Percentiles rank a stretch among this genome's conserved stretches.
These are phyloP conservation scores for Artemisia annua DNA, from an alignment of 129 eudicot species.

Conservation along the genomic window DNA sequence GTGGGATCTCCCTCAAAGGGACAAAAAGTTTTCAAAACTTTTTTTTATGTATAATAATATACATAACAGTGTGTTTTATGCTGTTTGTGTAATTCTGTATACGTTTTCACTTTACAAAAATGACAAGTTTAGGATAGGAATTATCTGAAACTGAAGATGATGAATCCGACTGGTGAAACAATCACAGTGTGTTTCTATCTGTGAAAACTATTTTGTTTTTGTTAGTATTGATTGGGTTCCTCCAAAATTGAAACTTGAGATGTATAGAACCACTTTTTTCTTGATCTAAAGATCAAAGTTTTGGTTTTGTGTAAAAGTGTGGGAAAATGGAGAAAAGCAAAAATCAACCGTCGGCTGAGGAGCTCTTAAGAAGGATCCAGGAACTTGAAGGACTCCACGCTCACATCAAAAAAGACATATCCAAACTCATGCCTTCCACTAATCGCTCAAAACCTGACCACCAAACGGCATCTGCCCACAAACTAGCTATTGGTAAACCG, in stretches of 20 bases:
- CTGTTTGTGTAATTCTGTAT: neutral
- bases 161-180: neutral
- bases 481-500: neutral
- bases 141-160: slow-evolving; percentile 1
- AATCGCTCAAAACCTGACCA: slow-evolving; percentile 15
- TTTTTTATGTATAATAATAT: neutral
- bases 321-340: slow-evolving; percentile 26
- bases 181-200: neutral
- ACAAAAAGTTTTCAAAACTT: neutral
- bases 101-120: slow-evolving; percentile 2
- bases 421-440: slow-evolving; percentile 42
- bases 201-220: neutral
- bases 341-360: slow-evolving; percentile 53
- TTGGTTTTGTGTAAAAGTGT: slow-evolving; percentile 18
- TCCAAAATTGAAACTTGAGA: slow-evolving; percentile 10
- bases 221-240: slow-evolving; percentile 12
- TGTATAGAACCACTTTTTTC: slow-evolving; percentile 11
- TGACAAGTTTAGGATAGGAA: slow-evolving; percentile 1
- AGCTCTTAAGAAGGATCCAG: slow-evolving; percentile 72
- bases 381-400: slow-evolving; percentile 67
- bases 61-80: neutral
- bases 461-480: slow-evolving; percentile 49
- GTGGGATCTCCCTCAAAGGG: neutral
- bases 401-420: slow-evolving; percentile 59
- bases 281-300: slow-evolving; percentile 15